A percentile compares a stretch with the other conserved stretches of the same genome.
Conservation (phyloP, 495 filamentous ascomycete species). For the Penicillium bialowiezense region DNA sequence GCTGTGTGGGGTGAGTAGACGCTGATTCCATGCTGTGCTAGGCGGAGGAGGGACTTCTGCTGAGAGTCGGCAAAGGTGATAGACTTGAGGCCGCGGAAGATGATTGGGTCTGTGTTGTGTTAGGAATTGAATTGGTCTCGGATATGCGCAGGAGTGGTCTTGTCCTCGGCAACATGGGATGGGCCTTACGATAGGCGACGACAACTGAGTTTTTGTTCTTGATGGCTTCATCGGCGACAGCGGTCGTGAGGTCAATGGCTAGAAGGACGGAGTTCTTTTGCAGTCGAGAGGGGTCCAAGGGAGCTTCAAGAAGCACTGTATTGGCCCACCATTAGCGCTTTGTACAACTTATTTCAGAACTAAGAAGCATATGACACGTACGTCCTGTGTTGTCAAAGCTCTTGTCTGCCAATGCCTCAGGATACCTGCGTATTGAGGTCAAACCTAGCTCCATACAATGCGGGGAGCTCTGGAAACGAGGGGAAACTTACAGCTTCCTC, state of each 20-base stretch:
- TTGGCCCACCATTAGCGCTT: slow-evolving; percentile 1
- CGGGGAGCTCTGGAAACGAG: slow-evolving; percentile 13
- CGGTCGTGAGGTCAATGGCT: slow-evolving; percentile 85
- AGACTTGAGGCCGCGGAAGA: slow-evolving; percentile 87
- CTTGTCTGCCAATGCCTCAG: slow-evolving; percentile 81
- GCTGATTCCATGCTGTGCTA: slow-evolving; percentile 86
- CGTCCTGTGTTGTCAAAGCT: slow-evolving; percentile 92
- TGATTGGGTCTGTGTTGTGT: slow-evolving; percentile 74
- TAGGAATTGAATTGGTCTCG: neutral
- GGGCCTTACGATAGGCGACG: slow-evolving; percentile 76
- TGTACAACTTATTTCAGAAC: neutral
- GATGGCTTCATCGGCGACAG: slow-evolving; percentile 92
- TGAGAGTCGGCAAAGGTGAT: slow-evolving; percentile 81
- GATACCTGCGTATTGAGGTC: slow-evolving; percentile 59
- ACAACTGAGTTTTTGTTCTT: slow-evolving; percentile 69
- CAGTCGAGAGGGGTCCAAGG: slow-evolving; percentile 53
- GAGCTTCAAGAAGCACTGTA: slow-evolving; percentile 74
- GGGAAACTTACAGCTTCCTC: slow-evolving; percentile 67
- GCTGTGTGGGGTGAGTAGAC: slow-evolving; percentile 96
- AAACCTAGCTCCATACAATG: slow-evolving; percentile 18
- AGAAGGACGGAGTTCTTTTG: slow-evolving; percentile 77
- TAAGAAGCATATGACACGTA: slow-evolving; percentile 36
- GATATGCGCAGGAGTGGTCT: neutral
- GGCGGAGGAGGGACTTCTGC: slow-evolving; percentile 75
- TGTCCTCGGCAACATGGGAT: neutral